A percentile compares a stretch with the other conserved stretches of the same genome.
Evolutionary conservation across 768 basidiomycete genomes (phyloP).

Genomic region (Lactarius sanguifluus): DNA sequence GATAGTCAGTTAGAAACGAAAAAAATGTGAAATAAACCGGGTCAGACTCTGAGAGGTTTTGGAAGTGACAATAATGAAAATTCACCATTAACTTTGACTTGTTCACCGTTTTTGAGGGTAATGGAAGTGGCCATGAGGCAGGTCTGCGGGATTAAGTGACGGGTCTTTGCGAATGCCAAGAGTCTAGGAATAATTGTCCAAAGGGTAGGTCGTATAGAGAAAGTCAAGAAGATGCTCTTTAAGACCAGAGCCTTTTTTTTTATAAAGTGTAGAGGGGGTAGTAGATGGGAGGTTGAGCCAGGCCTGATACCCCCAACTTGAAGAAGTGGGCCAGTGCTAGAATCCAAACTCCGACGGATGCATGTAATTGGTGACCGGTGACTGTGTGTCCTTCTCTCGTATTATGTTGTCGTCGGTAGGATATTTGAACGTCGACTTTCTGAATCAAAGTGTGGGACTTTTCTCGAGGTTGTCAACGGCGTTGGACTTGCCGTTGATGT

Average conservation of each 20-base stretch:
- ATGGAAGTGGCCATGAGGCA: constrained; percentile 48
- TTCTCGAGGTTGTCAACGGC: neutral
- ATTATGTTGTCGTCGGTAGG: neutral
- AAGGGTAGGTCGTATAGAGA: constrained; percentile 1
- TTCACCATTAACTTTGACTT: constrained; percentile 85
- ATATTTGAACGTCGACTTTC: neutral
- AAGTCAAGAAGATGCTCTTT: constrained; percentile 2
- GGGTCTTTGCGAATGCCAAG: constrained; percentile 18
- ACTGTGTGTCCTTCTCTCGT: constrained; percentile 1
- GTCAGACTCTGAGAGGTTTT: constrained; percentile 35
- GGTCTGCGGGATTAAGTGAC: constrained; percentile 29
- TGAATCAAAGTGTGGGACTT: neutral
- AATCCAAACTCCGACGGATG: constrained; percentile 30
- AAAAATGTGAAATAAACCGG: constrained; percentile 22
- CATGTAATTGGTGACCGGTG: constrained; percentile 14
- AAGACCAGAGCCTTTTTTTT: constrained; percentile 13
- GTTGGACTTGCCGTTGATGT: neutral
- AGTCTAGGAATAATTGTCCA: constrained; percentile 16
- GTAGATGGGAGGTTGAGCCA: constrained; percentile 22
- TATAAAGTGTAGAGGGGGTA: constrained; percentile 12
- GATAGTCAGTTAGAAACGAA: constrained; percentile 10
- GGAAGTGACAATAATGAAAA: constrained; percentile 28
- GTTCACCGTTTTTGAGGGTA: constrained; percentile 76
- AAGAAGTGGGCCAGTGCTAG: constrained; percentile 25
- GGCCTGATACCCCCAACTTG: constrained; percentile 13